Base-by-base conservation (phyloP, 1,284 basidiomycete genomes). In the Sanghuangporus baumii region DNA sequence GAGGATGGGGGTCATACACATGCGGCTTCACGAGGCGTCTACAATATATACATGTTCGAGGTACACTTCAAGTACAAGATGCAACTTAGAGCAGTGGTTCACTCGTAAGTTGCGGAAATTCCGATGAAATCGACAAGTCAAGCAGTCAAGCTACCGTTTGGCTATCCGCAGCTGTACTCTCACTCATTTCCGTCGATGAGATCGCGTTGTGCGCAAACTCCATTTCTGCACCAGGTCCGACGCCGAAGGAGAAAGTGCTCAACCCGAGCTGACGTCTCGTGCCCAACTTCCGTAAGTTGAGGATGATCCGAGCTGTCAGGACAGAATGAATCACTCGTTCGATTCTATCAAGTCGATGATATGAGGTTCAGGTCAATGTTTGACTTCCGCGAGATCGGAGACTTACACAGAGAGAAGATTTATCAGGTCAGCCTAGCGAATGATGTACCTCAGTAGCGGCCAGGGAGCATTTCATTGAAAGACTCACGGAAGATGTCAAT, bases 241-340 rank as follows among this genome's bases (percentile, higher is more conserved):
- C 52, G 9, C 31, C 52, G 6, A 54, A 26, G 16, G 52, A 54
- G 36, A 37, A 54, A 3, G 52, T 54, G 37, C 34, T 37, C 31
- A 54, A 18, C 7, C 31, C 52, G n/a, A 54, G 52, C 31, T 54
- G 26, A 8, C 52, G 52, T n/a, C 31, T 31, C 11, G 52, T 31
- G 37, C 59, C 59, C 16, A 55, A 14, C 37, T 52, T 60, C 14
- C 59, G 48, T 26, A 60, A 36, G 20, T 41, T 52, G 50, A 60
- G 51, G 36, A 60, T 46, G 20, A 60, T 55, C 16, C 59, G 48
- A 1, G 43, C 51, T 14, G 59, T 60, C 5, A 60, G 38, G 2
- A 60, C 59, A 7, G 59, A 60, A 31, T 60, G 59, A 16, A 60
- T 51, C 9, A 60, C 59, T 4, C 59, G 48, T 31, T 60, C 59